These are phyloP conservation scores for Zoysia matrella DNA, from an alignment of 202 grass and related monocot genomes.

Conservation along the genomic window DNA sequence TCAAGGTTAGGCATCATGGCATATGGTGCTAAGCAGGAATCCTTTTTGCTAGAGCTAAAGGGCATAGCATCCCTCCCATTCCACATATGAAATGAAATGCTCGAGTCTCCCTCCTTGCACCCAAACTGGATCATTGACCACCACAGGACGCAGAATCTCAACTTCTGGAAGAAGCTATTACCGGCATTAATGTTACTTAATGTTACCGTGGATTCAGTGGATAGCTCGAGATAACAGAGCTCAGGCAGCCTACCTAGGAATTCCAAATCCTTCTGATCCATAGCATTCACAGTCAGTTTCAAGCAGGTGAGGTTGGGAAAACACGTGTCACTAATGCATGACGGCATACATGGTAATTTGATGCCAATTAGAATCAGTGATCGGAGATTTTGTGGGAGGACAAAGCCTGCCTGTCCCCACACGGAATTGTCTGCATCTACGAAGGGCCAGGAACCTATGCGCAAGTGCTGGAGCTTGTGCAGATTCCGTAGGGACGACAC, in stretches of 20 bases:
- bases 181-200: background rate
- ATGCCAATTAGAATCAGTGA: background rate
- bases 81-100: too few relatives aligned
- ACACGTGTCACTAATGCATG: background rate
- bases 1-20: too few relatives aligned
- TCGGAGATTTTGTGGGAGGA: background rate
- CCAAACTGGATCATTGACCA: background rate
- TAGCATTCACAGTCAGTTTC: too few relatives aligned
- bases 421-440: too few relatives aligned
- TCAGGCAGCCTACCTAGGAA: background rate
- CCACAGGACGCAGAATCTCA: background rate
- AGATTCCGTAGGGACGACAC: background rate
- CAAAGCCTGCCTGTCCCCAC: background rate
- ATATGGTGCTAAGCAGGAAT: too few relatives aligned
- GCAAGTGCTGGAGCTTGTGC: background rate
- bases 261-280: background rate
- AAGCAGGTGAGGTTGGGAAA: too few relatives aligned
- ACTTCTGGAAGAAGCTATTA: background rate
- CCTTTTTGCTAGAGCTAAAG: too few relatives aligned
- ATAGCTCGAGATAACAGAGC: fast-evolving
- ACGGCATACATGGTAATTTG: background rate
- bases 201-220: fast-evolving
- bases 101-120: background rate
- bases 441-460: background rate
- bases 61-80: too few relatives aligned